Evolutionary conservation across 257 asterid species (phyloP), one percentile per base, ranked within the genome.

Genomic region (Nicotiana knightiana): DNA sequence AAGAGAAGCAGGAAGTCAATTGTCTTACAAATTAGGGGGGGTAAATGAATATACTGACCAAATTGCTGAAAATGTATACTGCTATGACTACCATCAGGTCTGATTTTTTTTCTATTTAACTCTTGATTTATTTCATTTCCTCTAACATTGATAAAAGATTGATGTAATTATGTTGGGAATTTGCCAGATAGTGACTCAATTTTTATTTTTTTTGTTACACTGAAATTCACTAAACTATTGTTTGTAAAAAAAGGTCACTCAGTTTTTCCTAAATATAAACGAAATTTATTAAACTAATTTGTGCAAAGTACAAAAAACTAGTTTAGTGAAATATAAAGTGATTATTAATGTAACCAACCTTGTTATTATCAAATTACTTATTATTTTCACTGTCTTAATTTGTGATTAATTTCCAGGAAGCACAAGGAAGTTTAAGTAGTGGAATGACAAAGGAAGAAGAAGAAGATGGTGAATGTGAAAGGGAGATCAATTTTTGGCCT

Each of bases 361-460:
- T 32, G 33, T 32, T 32, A 32, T 32, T 32, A 32, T 32, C 33
- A 32, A 32, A 32, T 32, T 32, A 32, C 33, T 32, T 32, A 32
- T 32, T 32, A 32, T 32, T 32, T 32, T 32, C 33, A 32, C 2
- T 32, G 33, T 32, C 33, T 32, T 32, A 32, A 32, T 32, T 16
- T 79, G 12, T 77, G 9, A 21, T 4, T 24, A 3, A 59, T 4
- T 2, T 62, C 17, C 53, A 80, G 83, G 83, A 80, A 64, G 71
- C 65, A 64, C 77, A 64, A 24, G 77, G 83, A 28, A 80, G 83
- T 37, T 15, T 63, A 67, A 80, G 48, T 2, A 57, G 83, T 39
- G 83, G 30, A 80, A 80, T 64, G 83, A 80, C 76, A 35, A 80
- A 80, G 64, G 77, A 39, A 67, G 83, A 80, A 63, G 76, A 77